These are phyloP conservation scores for Vaccinium macrocarpon DNA, from an alignment of 148 eudicot genomes.

Conservation along the genomic window DNA sequence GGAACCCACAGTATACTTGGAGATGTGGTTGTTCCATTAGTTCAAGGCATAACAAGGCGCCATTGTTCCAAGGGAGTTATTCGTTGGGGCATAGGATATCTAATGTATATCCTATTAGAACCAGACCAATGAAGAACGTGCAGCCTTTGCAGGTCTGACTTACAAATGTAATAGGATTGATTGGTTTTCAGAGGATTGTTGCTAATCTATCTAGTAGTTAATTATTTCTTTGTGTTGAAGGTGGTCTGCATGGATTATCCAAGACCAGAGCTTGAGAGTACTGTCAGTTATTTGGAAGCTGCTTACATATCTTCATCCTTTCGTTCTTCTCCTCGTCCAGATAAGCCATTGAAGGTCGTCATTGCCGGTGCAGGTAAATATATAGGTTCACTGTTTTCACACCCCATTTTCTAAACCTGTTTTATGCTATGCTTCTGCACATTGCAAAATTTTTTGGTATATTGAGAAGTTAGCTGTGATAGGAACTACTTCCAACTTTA, in stretches of 20 bases:
- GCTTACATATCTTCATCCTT: conserved; percentile 78
- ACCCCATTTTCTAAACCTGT: not conserved
- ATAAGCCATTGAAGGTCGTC: conserved; percentile 70
- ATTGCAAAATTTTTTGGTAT: not conserved
- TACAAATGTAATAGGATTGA: not conserved
- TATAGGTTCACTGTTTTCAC: not conserved
- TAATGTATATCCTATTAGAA: conserved; percentile 14
- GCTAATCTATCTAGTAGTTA: not conserved
- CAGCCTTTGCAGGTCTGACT: conserved; percentile 41
- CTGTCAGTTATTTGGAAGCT: conserved; percentile 79
- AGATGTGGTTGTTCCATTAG: conserved; percentile 16
- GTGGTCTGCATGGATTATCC: conserved; percentile 93
- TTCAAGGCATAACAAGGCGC: conserved; percentile 17
- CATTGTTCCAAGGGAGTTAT: conserved; percentile 37
- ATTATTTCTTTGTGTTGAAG: conserved; percentile 31
- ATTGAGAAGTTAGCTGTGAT: not conserved
- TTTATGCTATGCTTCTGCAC: not conserved
- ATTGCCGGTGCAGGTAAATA: conserved; percentile 90
- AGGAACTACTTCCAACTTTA: not conserved
- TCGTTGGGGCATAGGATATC: conserved; percentile 30
- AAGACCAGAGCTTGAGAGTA: conserved; percentile 91
- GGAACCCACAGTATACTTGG: conserved; percentile 23
- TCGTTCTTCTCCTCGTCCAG: conserved; percentile 63
- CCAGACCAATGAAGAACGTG: conserved; percentile 24
- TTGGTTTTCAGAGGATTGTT: not conserved